A percentile compares a stretch with the other conserved stretches of the same genome.
Conservation (phyloP, 345 rosid species). For the Brassica juncea region DNA sequence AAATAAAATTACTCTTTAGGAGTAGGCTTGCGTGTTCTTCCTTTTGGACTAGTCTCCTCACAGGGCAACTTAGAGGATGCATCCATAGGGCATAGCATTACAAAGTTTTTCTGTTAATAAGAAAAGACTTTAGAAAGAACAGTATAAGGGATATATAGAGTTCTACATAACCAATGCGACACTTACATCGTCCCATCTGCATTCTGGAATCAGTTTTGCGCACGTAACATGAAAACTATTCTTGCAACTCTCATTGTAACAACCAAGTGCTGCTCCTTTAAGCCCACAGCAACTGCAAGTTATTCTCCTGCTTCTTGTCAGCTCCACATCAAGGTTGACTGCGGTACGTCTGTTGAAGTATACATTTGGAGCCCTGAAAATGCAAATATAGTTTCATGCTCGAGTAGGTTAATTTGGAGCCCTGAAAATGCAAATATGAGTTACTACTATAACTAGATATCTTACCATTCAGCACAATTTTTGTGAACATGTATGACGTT, state of each 20-base stretch:
- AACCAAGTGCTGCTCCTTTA: slow-evolving; percentile 91
- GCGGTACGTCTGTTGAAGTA: slow-evolving; percentile 68
- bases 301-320: slow-evolving; percentile 78
- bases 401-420: slow-evolving; percentile 58
- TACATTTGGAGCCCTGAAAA: slow-evolving; percentile 90
- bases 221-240: slow-evolving; percentile 78
- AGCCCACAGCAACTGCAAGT: slow-evolving; percentile 78
- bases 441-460: slow-evolving; percentile 2
- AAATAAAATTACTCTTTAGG: slow-evolving; percentile 46
- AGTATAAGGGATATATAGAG: background rate
- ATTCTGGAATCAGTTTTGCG: slow-evolving; percentile 66
- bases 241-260: slow-evolving; percentile 75
- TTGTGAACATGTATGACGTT: slow-evolving; percentile 72
- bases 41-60: slow-evolving; percentile 47
- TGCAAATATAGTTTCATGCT: slow-evolving; percentile 2
- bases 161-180: background rate
- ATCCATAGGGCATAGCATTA: slow-evolving; percentile 82
- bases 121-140: slow-evolving; percentile 1
- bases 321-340: slow-evolving; percentile 81
- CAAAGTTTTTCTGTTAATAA: slow-evolving; percentile 70
- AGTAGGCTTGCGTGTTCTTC: slow-evolving; percentile 39
- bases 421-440: slow-evolving; percentile 49
- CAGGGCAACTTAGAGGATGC: slow-evolving; percentile 65
- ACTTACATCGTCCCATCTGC: slow-evolving; percentile 89
- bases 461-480: slow-evolving; percentile 91